These are phyloP conservation scores for Eucalyptus paniculata DNA, from an alignment of 345 rosid species.

Conservation along the genomic window DNA sequence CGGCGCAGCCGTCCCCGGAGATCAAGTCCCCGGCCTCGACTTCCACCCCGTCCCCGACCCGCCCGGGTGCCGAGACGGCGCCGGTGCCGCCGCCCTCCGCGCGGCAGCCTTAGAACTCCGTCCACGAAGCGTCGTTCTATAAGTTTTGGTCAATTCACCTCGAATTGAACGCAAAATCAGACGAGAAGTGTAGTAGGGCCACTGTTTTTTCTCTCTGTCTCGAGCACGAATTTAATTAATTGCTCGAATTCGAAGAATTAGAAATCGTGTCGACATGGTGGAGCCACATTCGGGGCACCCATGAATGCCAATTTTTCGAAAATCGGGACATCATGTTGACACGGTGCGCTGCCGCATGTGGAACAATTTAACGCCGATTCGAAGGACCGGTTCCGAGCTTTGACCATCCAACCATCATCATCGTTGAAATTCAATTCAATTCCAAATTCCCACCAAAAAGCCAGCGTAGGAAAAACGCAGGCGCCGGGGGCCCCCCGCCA, in stretches of 20 bases:
- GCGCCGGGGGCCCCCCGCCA: neutral
- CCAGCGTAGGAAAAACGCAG: neutral
- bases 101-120: neutral
- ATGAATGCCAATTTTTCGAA: neutral
- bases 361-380: neutral
- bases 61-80: constrained; percentile 9
- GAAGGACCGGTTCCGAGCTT: neutral
- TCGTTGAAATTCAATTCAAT: neutral
- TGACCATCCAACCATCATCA: neutral
- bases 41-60: constrained; percentile 22
- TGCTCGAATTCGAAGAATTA: neutral
- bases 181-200: neutral
- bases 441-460: neutral
- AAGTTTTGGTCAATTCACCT: neutral
- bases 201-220: neutral
- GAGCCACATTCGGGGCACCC: neutral
- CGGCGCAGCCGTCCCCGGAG: constrained; percentile 23
- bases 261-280: neutral
- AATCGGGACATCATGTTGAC: neutral
- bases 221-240: neutral
- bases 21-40: constrained; percentile 30
- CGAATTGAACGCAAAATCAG: neutral
- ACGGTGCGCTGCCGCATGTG: neutral
- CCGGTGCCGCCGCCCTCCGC: constrained; percentile 2
- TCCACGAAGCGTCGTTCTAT: neutral